Conservation (phyloP, 331 rosid genomes). For the Erythrophleum ivorense region DNA sequence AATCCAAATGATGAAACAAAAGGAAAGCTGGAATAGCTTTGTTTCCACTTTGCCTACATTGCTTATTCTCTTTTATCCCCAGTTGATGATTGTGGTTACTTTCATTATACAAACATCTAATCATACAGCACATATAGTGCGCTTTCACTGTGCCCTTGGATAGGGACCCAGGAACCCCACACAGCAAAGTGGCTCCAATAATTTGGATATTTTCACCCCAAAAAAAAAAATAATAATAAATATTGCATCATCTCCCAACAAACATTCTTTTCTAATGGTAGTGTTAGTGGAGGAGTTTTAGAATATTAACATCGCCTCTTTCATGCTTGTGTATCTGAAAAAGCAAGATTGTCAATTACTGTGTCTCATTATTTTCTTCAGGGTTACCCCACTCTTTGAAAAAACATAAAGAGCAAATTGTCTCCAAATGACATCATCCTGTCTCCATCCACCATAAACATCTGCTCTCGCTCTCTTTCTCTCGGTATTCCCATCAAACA, state of each 20-base stretch:
- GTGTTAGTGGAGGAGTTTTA: slow-evolving; percentile 19
- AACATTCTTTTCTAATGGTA: slow-evolving; percentile 15
- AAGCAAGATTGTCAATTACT: slow-evolving; percentile 3
- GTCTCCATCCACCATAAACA: slow-evolving; percentile 12
- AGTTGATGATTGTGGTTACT: slow-evolving; percentile 43
- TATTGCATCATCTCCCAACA: slow-evolving; percentile 33
- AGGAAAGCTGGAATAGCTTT: slow-evolving; percentile 48
- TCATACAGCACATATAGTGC: slow-evolving; percentile 44
- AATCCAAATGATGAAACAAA: slow-evolving; percentile 42
- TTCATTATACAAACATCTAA: slow-evolving; percentile 42
- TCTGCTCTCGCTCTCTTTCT: neutral
- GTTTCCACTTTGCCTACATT: slow-evolving; percentile 56
- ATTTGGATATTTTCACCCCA: neutral
- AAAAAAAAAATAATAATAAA: too few species aligned
- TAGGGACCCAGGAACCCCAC: slow-evolving; percentile 37
- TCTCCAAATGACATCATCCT: slow-evolving; percentile 37
- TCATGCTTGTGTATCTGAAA: neutral
- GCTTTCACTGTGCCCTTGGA: slow-evolving; percentile 48
- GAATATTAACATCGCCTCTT: slow-evolving; percentile 2
- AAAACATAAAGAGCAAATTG: neutral
- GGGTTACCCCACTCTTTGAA: slow-evolving; percentile 12
- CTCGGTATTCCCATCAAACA: neutral
- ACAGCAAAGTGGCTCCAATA: too few species aligned
- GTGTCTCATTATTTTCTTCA: slow-evolving; percentile 16
- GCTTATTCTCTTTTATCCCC: slow-evolving; percentile 39